Percentiles rank a stretch among this genome's conserved stretches.
Evolutionary conservation across 1,284 basidiomycete genomes (phyloP).

Genomic region (Leccinum pachyderme): DNA sequence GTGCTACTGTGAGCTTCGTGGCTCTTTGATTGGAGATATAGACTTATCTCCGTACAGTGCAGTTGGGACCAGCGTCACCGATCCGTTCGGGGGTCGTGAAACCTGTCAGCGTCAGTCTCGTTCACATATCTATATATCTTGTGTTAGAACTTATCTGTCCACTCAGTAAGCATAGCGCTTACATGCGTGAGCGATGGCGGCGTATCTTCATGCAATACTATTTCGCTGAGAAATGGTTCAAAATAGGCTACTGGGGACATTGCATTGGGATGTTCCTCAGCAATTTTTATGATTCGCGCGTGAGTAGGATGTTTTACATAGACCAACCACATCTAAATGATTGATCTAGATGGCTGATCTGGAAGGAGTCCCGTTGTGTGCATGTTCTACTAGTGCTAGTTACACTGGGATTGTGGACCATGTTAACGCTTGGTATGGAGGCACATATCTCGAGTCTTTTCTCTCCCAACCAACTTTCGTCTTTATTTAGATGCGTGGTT

Average conservation of each 20-base stretch:
- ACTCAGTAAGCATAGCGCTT: constrained; percentile 1
- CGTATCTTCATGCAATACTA: neutral
- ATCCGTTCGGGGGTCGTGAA: neutral
- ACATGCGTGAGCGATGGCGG: constrained; percentile 5
- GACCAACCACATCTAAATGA: neutral
- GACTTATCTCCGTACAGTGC: constrained; percentile 7
- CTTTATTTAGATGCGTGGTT: constrained; percentile 5
- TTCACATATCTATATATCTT: neutral
- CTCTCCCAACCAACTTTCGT: neutral
- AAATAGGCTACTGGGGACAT: constrained; percentile 6
- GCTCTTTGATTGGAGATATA: neutral
- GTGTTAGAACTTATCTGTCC: neutral
- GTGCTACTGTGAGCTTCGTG: constrained; percentile 10
- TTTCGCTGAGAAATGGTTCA: neutral
- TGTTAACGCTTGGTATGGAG: constrained; percentile 15
- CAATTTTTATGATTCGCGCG: constrained; percentile 28
- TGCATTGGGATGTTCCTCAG: constrained; percentile 22
- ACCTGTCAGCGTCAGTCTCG: constrained; percentile 16
- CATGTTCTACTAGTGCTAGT: constrained; percentile 13
- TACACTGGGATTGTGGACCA: constrained; percentile 16
- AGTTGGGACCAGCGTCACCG: neutral
- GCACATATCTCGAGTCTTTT: neutral
- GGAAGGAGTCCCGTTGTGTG: constrained; percentile 17
- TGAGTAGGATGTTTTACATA: constrained; percentile 5
- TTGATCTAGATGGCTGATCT: constrained; percentile 25